Evolutionary conservation across 2,329 filamentous ascomycete genomes (phyloP).

Genomic region (Chaetomium olivaceum): DNA sequence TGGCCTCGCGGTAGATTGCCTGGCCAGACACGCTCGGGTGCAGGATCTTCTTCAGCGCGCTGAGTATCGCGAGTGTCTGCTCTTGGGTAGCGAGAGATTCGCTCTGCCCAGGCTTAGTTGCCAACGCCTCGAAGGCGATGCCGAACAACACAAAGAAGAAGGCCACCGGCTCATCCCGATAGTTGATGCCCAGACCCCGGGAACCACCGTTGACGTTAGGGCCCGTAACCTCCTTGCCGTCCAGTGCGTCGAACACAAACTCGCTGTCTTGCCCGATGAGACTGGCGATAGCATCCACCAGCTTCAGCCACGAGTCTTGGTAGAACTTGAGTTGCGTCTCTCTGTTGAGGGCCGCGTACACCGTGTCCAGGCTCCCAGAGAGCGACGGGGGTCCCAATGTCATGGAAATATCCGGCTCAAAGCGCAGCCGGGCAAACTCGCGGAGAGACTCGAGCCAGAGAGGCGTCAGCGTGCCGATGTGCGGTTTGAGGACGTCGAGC

Average conservation of each 20-base stretch:
- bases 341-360: constrained; percentile 91
- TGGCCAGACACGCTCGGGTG: constrained; percentile 93
- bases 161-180: constrained; percentile 93
- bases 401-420: constrained; percentile 96
- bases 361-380: constrained; percentile 84
- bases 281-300: constrained; percentile 96
- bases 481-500: constrained; percentile 81
- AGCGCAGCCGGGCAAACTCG: constrained; percentile 85
- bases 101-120: constrained; percentile 68
- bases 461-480: constrained; percentile 86
- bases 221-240: constrained; percentile 69
- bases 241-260: constrained; percentile 94
- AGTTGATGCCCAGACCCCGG: constrained; percentile 84
- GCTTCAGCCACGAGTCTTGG: constrained; percentile 93
- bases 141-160: constrained; percentile 99
- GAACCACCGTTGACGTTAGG: constrained; percentile 51
- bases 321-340: constrained; percentile 95
- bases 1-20: constrained; percentile 91
- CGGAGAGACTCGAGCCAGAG: constrained; percentile 91
- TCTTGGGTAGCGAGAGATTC: constrained; percentile 70
- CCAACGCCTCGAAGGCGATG: constrained; percentile 92
- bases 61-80: constrained; percentile 80
- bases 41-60: constrained; percentile 90
- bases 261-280: constrained; percentile 97
- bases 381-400: constrained; percentile 78